phyloP scores from a whole-genome alignment of 1,284 basidiomycete genomes.

The Farysia itapuensis region DNA sequence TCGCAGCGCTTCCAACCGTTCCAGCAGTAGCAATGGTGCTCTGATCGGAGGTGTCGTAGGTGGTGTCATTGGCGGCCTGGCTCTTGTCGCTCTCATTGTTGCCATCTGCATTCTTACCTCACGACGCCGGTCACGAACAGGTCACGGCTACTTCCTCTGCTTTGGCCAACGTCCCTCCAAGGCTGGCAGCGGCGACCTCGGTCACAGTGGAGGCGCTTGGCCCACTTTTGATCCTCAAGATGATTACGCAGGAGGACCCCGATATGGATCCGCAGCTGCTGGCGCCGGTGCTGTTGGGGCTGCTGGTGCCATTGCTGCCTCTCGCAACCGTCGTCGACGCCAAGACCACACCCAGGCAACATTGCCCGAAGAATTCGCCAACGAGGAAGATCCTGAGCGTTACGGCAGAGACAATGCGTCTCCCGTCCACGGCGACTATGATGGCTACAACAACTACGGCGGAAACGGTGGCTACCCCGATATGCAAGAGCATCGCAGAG shows the following conservation, averaged over 20 bases:
- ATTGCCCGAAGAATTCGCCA: slow-evolving; percentile 31
- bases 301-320: slow-evolving; percentile 16
- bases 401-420: slow-evolving; percentile 17
- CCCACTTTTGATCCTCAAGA: slow-evolving; percentile 44
- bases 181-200: slow-evolving; percentile 15
- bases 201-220: slow-evolving; percentile 38
- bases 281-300: slow-evolving; percentile 12
- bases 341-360: slow-evolving; percentile 26
- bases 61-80: slow-evolving; percentile 46
- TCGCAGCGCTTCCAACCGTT: slow-evolving; percentile 5
- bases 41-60: slow-evolving; percentile 51
- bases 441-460: not conserved
- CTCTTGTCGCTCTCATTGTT: slow-evolving; percentile 31
- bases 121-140: slow-evolving; percentile 39
- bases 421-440: slow-evolving; percentile 7
- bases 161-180: slow-evolving; percentile 35
- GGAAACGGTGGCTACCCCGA: slow-evolving; percentile 11
- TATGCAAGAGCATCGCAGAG: slow-evolving; percentile 16
- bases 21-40: slow-evolving; percentile 34
- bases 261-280: slow-evolving; percentile 7
- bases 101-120: slow-evolving; percentile 21
- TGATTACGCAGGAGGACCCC: slow-evolving; percentile 7
- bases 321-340: slow-evolving; percentile 10
- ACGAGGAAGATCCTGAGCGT: slow-evolving; percentile 32
- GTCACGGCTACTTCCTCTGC: slow-evolving; percentile 49